Conservation (phyloP, 164 flowering plant genomes). For the Macadamia tetraphylla region DNA sequence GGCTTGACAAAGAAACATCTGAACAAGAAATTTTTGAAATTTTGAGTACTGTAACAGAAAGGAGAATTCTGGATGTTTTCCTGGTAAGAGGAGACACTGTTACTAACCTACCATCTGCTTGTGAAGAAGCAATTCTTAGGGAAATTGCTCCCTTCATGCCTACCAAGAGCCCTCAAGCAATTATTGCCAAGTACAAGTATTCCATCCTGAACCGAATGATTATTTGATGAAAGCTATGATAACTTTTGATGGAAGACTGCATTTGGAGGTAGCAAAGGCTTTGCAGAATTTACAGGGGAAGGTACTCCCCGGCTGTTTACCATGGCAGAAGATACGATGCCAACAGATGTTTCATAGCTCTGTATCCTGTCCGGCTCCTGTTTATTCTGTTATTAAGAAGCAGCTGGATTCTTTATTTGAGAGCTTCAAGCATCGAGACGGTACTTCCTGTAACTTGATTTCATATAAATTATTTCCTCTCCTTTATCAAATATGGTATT, state of each 20-base stretch:
- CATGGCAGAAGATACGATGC: constrained; percentile 91
- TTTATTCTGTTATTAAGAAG: constrained; percentile 58
- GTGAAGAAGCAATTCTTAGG: constrained; percentile 69
- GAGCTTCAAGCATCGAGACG: constrained; percentile 36
- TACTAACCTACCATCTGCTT: constrained; percentile 35
- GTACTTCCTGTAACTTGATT: constrained; percentile 26
- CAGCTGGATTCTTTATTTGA: constrained; percentile 51
- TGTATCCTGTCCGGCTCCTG: constrained; percentile 58
- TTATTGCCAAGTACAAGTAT: constrained; percentile 59
- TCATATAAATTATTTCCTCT: background rate
- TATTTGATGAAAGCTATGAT: constrained; percentile 50
- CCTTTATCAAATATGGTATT: background rate
- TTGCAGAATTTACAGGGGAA: constrained; percentile 79
- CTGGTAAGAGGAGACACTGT: constrained; percentile 63
- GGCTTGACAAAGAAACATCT: constrained; percentile 47
- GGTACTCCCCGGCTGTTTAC: constrained; percentile 60
- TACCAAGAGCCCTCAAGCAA: constrained; percentile 28
- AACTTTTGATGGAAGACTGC: constrained; percentile 79
- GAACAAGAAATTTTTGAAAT: constrained; percentile 56
- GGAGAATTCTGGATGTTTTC: constrained; percentile 51
- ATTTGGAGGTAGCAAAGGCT: constrained; percentile 96
- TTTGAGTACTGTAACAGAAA: constrained; percentile 38
- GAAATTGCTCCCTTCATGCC: constrained; percentile 77
- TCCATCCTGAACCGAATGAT: constrained; percentile 60
- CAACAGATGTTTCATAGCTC: constrained; percentile 68